Evolutionary conservation across 306 rosid species (phyloP), one percentile per base, ranked within the genome.

Genomic region (Corylus americana): DNA sequence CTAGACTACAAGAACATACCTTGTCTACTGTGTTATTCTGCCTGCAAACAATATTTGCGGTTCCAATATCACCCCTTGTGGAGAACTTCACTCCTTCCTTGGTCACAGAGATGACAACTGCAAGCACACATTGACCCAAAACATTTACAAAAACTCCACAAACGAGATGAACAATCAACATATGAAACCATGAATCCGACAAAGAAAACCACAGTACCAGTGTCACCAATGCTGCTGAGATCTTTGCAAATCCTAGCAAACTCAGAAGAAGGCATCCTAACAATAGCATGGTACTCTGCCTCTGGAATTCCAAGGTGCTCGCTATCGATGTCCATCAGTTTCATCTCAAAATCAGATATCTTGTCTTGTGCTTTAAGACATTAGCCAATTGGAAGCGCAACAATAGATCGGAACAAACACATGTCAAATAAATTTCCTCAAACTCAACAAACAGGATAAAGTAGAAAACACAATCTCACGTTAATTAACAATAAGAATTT

Each of bases 1-100:
- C 16, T 0, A 20, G 5, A 8, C 27, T 4, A 16, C 16, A 17
- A 4, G 54, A 78, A 83, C 86, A 76, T 76, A 93, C 99, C 98
- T 96, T 96, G 80, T 93, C 99, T 13, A 96, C 99, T 0, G 93
- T 79, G 22, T 94, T 87, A 71, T 96, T 96, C 85, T 96, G 99
- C 85, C 97, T 88, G 73, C 98, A 96, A 20, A 96, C 98, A 1
- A 96, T 93, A 66, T 96, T 96, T 18, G 97, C 99, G 82, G 92
- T 53, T 59, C 99, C 99, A 57, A 96, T 91, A 80, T 96, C 99
- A 57, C 97, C 98, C 54, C 91, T 90, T 18, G 98, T 91, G 29
- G 99, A 93, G 91, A 96, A 96, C 83, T 93, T 96, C 2, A 96
- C 99, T 59, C 98, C 99, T 74, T 96, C 99, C 82, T 93, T 96